A percentile compares a stretch with the other conserved stretches of the same genome.
These are phyloP conservation scores for Pythium utonaiense DNA, from an alignment of 352 stramenopile species.

Conservation along the genomic window DNA sequence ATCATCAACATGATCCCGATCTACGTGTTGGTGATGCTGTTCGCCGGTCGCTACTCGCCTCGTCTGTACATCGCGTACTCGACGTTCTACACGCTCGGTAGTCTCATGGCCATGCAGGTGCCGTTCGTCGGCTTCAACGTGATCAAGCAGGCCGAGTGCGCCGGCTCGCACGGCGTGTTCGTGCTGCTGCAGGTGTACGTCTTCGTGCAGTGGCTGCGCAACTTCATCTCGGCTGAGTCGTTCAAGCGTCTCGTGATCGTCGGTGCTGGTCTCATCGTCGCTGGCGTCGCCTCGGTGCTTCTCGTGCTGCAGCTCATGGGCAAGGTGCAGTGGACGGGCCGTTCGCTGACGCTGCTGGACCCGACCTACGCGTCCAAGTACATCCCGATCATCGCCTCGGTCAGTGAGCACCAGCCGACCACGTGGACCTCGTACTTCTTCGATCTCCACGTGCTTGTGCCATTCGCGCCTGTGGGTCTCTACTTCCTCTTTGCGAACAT, in stretches of 20 bases:
- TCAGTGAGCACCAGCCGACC: slow-evolving; percentile 93
- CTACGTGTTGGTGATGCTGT: slow-evolving; percentile 90
- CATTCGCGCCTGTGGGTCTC: slow-evolving; percentile 87
- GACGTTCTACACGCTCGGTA: slow-evolving; percentile 97
- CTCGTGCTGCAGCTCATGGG: too few species aligned
- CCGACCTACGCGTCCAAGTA: slow-evolving; percentile 94
- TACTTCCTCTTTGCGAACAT: slow-evolving; percentile 83
- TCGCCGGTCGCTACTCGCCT: slow-evolving; percentile 88
- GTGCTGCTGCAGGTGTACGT: slow-evolving; percentile 79
- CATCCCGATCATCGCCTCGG: slow-evolving; percentile 94
- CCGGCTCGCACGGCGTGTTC: slow-evolving; percentile 92
- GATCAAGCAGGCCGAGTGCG: slow-evolving; percentile 79
- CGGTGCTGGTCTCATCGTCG: too few species aligned
- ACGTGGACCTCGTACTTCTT: slow-evolving; percentile 91
- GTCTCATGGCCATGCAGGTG: slow-evolving; percentile 94
- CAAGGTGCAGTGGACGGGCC: slow-evolving; percentile 89
- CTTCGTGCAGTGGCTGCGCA: slow-evolving; percentile 49
- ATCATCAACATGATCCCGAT: slow-evolving; percentile 99
- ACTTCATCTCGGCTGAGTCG: slow-evolving; percentile 38
- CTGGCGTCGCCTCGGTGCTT: too few species aligned
- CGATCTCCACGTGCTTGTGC: slow-evolving; percentile 86
- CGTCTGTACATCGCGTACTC: slow-evolving; percentile 96
- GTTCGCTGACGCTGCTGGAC: slow-evolving; percentile 90
- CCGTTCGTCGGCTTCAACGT: slow-evolving; percentile 98
- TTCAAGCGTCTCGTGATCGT: slow-evolving; percentile 45